A percentile compares a stretch with the other conserved stretches of the same genome.
Conservation (phyloP, 2,329 filamentous ascomycete genomes). For the Dothistroma pini region DNA sequence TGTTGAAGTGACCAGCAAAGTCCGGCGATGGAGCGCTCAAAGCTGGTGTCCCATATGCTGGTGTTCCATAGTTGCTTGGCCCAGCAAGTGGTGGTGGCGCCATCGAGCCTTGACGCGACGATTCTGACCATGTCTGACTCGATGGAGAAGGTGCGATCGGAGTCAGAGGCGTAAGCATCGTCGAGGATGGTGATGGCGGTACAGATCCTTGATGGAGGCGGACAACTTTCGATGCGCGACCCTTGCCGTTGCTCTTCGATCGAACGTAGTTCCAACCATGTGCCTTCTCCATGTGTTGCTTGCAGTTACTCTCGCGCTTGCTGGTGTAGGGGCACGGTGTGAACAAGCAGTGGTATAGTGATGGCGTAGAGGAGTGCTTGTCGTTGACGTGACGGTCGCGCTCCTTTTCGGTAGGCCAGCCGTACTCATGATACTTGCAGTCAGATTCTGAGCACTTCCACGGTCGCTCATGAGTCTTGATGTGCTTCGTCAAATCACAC, state of each 20-base stretch:
- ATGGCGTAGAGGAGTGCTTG: slow-evolving; percentile 79
- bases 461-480: slow-evolving; percentile 94
- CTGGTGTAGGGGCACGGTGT: slow-evolving; percentile 87
- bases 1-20: slow-evolving; percentile 36
- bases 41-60: slow-evolving; percentile 28
- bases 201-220: slow-evolving; percentile 58
- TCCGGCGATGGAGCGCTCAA: slow-evolving; percentile 31
- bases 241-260: slow-evolving; percentile 86
- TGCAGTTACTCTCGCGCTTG: slow-evolving; percentile 94
- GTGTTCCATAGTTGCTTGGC: slow-evolving; percentile 30
- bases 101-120: slow-evolving; percentile 32
- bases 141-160: slow-evolving; percentile 42
- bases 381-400: slow-evolving; percentile 94
- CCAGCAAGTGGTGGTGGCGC: slow-evolving; percentile 32
- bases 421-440: slow-evolving; percentile 87
- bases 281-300: slow-evolving; percentile 98
- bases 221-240: slow-evolving; percentile 49
- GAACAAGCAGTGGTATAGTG: slow-evolving; percentile 79
- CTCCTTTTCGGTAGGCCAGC: slow-evolving; percentile 98
- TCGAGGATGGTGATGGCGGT: slow-evolving; percentile 59
- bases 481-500: slow-evolving; percentile 97
- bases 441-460: slow-evolving; percentile 82
- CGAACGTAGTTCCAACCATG: slow-evolving; percentile 88
- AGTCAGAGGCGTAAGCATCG: slow-evolving; percentile 34
- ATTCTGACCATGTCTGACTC: slow-evolving; percentile 33